Percentiles rank a stretch among this genome's conserved stretches.
Evolutionary conservation across 2,329 filamentous ascomycete genomes (phyloP).

Genomic region (Exophiala lecanii-corni): DNA sequence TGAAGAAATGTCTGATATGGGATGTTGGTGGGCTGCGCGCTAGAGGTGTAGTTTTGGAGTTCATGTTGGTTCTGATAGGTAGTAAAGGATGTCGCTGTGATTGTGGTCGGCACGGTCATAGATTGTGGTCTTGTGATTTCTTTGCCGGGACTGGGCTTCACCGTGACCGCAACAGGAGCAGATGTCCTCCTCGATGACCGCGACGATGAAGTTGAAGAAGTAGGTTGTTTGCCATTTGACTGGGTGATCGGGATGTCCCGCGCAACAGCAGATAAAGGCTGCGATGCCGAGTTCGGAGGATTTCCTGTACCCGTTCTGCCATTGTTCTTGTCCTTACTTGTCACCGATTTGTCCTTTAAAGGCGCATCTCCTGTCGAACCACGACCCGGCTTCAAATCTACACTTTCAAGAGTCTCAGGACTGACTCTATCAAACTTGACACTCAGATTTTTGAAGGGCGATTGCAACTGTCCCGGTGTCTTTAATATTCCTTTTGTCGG

Average conservation of each 20-base stretch:
- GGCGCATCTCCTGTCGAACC: background rate
- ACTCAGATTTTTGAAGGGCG: conserved; percentile 22
- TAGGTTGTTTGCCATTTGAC: background rate
- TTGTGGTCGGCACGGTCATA: background rate
- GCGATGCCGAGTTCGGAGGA: too few species aligned
- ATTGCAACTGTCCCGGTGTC: conserved; percentile 51
- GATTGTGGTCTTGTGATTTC: background rate
- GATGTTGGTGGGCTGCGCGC: background rate
- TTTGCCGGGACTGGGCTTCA: background rate
- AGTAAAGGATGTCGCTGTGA: background rate
- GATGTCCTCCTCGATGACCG: conserved; percentile 37
- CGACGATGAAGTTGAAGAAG: background rate
- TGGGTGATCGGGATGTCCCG: background rate
- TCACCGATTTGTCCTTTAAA: background rate
- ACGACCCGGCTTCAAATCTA: background rate
- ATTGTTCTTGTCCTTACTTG: background rate
- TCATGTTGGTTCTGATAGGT: conserved; percentile 35
- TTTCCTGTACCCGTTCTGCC: too few species aligned
- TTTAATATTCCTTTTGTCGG: conserved; percentile 61
- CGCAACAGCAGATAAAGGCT: background rate
- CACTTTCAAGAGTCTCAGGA: background rate
- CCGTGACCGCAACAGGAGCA: conserved; percentile 31
- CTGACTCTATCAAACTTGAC: background rate
- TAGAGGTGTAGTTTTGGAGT: conserved; percentile 30
- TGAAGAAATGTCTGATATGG: conserved; percentile 41